Evolutionary conservation across 2,329 filamentous ascomycete species (phyloP), one percentile per base, ranked within the genome.

Genomic region (Exophiala viscosa): DNA sequence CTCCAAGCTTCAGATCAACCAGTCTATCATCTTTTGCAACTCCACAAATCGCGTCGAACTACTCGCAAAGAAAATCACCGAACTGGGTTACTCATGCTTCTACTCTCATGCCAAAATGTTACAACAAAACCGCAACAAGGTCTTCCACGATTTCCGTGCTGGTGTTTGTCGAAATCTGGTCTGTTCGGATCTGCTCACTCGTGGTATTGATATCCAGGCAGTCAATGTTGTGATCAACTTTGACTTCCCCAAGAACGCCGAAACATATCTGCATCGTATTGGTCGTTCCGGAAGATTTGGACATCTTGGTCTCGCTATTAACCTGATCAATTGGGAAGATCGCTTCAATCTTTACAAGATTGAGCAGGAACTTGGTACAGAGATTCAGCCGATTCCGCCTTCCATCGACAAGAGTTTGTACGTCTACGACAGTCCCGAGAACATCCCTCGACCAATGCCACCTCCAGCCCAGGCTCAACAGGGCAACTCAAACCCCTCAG

Each of bases 221-320:
- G 93, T 99, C 67, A 99, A 99, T 65, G 93, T 99, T 50, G 93
- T 99, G 69, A 99, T 99, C 82, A 99, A 99, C 77, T 99, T 99
- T 67, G 93, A 99, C 67, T 99, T 99, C 71, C 93, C 93, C 49
- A 99, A 99, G 77, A 99, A 99, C 66, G 95, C 93, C 13, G 93
- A 99, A 75, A 99, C 93, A 0, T 99, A 99, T 69, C 84, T 99
- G 52, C 93, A 99, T 75, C 90, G 93, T 63, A 99, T 99, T 69
- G 93, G 93, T 77, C 89, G 93, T 68, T 99, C 93, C 46, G 93
- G 93, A 62, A 89, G 93, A 61, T 99, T 96, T 69, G 93, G 93
- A 61, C 93, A 99, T 74, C 81, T 97, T 67, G 93, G 93, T 81
- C 78, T 99, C 62, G 95, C 95, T 60, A 99, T 99, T 69, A 99